Base-by-base conservation (phyloP, 129 eudicot species). In the Flaveria robusta region DNA sequence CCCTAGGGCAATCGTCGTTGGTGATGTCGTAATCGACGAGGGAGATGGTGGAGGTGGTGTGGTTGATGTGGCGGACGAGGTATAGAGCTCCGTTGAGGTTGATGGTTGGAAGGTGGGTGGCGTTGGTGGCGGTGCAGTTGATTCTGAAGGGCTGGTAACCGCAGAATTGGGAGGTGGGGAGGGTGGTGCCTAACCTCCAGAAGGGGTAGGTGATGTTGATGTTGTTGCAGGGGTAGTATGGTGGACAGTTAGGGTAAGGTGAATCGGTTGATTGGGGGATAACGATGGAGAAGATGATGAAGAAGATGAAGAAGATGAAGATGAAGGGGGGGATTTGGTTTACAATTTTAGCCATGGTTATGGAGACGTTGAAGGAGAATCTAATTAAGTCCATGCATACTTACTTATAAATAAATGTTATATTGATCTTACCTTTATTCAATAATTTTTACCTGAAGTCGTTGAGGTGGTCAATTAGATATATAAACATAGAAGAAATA, bases 71-170 rank as follows among this genome's bases (percentile, higher is more conserved):
- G 20, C 27, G 68, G 11, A 62, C 41, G 29, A 11, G 42, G 68
- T 62, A 62, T 2, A 7, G 68, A 4, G 11, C 68, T 0, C 68
- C 22, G 20, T 11, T 11, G 1, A 62, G 43, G 10, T 29, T 62
- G 15, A 62, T 62, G 68, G 2, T 62, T 1, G 68, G 68, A 7
- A 62, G n/a, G 11, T 3, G 20, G 2, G 68, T 14, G 3, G 3
- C 20, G 12, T 62, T 27, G 68, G 15, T 27, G 68, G 20, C 18
- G 43, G 68, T 27, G 43, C 68, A 62, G 68, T 62, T 62, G 68
- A 62, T 62, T 13, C 68, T 43, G 43, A 62, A 62, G 68, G 22
- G 22, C 27, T 62, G 20, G 42, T 62, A 62, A 62, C 68, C 68
- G 68, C 68, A 62, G 29, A 62, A 62, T 19, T 62, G 68, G 68